Conservation (phyloP, 805 yeast species). For the Candida qinlingensis region DNA sequence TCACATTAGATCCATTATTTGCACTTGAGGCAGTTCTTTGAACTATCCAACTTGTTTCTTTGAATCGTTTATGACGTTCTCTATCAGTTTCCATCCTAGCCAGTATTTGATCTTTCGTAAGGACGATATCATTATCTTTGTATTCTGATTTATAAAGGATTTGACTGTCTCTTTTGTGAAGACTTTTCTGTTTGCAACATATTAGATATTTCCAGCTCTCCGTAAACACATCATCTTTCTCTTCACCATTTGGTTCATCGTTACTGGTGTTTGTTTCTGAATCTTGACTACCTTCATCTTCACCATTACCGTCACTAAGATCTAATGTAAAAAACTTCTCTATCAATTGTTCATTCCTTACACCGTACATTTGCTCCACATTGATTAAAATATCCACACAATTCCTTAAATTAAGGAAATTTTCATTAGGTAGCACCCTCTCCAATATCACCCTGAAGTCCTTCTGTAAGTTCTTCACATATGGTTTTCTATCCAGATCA, state of each 20-base stretch:
- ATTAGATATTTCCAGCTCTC: conserved; percentile 21
- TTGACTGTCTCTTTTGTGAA: conserved; percentile 10
- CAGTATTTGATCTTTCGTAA: conserved; percentile 49
- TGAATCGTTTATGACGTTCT: conserved; percentile 80
- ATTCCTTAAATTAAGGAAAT: conserved; percentile 17
- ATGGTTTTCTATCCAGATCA: conserved; percentile 14
- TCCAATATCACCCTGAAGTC: conserved; percentile 31
- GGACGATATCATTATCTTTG: background rate
- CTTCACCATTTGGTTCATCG: background rate
- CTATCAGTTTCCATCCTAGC: conserved; percentile 89
- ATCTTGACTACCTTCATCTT: background rate
- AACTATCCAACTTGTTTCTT: conserved; percentile 76
- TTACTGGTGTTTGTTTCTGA: background rate
- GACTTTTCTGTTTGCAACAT: conserved; percentile 12
- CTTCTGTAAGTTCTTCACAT: conserved; percentile 22
- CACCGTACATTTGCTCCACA: conserved; percentile 14
- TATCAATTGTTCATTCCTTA: conserved; percentile 2
- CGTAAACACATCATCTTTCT: conserved; percentile 6
- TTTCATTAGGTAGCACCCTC: conserved; percentile 31
- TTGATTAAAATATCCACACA: conserved; percentile 16
- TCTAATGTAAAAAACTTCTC: background rate
- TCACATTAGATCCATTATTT: background rate
- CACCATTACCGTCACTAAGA: conserved; percentile 1
- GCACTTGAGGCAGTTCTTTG: conserved; percentile 36
- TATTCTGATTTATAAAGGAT: background rate